phyloP scores from a whole-genome alignment of 2,329 filamentous ascomycete genomes.

The Colletotrichum zoysiae region DNA sequence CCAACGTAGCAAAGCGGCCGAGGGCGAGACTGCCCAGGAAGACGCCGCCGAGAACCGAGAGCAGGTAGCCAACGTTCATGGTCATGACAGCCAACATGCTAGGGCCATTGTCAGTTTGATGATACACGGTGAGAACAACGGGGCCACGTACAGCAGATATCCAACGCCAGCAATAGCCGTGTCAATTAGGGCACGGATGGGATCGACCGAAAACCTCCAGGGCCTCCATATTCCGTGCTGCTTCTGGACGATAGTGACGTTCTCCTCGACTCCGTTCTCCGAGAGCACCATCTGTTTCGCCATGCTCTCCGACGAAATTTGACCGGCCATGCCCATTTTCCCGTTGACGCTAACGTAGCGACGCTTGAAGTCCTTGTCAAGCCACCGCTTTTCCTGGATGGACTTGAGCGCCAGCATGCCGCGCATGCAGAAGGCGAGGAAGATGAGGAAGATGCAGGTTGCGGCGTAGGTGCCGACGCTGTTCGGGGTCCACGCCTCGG shows the following conservation, averaged over 20 bases:
- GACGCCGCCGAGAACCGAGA: conserved; percentile 81
- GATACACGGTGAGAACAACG: background rate
- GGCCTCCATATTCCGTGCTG: conserved; percentile 68
- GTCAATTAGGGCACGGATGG: conserved; percentile 78
- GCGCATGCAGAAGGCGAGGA: conserved; percentile 79
- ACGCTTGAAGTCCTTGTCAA: conserved; percentile 77
- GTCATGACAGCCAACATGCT: conserved; percentile 97
- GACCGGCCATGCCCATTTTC: conserved; percentile 69
- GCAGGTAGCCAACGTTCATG: conserved; percentile 86
- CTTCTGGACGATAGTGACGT: conserved; percentile 78
- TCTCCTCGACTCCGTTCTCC: conserved; percentile 84
- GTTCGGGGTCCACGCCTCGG: conserved; percentile 78
- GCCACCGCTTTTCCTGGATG: conserved; percentile 73
- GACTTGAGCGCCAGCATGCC: conserved; percentile 78
- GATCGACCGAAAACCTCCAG: conserved; percentile 85
- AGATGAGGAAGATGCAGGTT: conserved; percentile 91
- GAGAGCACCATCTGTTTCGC: conserved; percentile 76
- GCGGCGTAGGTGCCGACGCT: conserved; percentile 81
- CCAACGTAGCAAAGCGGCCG: conserved; percentile 72
- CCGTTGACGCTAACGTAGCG: conserved; percentile 82
- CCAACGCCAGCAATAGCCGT: conserved; percentile 80
- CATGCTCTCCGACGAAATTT: conserved; percentile 69
- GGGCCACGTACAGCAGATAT: conserved; percentile 82
- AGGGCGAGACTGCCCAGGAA: conserved; percentile 89
- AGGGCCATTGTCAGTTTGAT: background rate